A percentile compares a stretch with the other conserved stretches of the same genome.
phyloP scores from a whole-genome alignment of 768 basidiomycete species.

The Lentinus tigrinus region DNA sequence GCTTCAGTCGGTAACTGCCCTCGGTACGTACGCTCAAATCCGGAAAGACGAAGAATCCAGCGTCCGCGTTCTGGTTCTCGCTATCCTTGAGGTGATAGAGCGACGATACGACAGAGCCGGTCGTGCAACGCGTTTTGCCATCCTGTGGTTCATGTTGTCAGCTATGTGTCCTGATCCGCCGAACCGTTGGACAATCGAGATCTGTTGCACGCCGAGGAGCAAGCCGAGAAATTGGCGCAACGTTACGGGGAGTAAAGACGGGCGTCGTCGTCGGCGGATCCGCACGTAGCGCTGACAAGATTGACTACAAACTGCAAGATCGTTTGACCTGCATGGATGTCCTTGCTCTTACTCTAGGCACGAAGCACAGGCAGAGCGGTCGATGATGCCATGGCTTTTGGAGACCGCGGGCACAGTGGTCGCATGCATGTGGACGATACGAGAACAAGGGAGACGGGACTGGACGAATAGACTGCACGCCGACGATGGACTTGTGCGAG shows the following conservation, averaged over 20 bases:
- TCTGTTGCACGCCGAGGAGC: neutral
- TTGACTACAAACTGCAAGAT: too few relatives aligned
- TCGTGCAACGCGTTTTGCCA: conserved; percentile 88
- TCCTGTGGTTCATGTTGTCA: conserved; percentile 45
- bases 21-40: conserved; percentile 91
- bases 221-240: neutral
- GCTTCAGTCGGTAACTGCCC: conserved; percentile 78
- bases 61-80: conserved; percentile 62
- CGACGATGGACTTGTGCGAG: too few relatives aligned
- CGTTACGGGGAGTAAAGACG: too few relatives aligned
- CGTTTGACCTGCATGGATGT: too few relatives aligned
- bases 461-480: neutral
- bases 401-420: too few relatives aligned
- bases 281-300: too few relatives aligned
- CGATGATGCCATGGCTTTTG: too few relatives aligned
- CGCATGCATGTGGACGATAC: neutral
- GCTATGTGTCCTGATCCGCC: neutral
- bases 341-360: too few relatives aligned
- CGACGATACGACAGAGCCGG: conserved; percentile 86
- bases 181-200: neutral
- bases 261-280: too few relatives aligned
- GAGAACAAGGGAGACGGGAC: neutral
- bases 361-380: too few relatives aligned
- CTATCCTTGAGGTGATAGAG: conserved; percentile 82
- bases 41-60: conserved; percentile 96